Conservation (phyloP, 331 rosid genomes). For the Prunus yedoensis region DNA sequence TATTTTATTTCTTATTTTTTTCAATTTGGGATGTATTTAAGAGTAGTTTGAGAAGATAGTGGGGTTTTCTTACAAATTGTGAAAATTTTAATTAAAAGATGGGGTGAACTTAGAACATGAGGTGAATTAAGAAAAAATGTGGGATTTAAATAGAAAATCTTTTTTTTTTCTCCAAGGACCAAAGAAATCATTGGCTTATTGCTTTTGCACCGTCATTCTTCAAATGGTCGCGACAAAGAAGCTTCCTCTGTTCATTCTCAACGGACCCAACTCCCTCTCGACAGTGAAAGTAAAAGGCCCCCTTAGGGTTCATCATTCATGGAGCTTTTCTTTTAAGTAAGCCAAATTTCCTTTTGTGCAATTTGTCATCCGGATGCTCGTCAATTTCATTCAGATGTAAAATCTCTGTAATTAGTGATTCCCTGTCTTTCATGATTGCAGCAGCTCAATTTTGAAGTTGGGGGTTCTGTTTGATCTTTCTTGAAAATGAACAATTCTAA, state of each 20-base stretch:
- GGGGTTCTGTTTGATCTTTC: conserved; percentile 1
- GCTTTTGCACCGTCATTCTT: conserved; percentile 17
- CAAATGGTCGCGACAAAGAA: conserved; percentile 29
- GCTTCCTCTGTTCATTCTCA: conserved; percentile 37
- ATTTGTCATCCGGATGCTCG: conserved; percentile 21
- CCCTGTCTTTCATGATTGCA: conserved; percentile 11
- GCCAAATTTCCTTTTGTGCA: conserved; percentile 1
- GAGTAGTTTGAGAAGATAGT: too few species aligned
- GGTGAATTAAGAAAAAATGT: too few species aligned
- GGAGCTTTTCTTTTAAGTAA: conserved; percentile 24
- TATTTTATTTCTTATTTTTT: too few species aligned
- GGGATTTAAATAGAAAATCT: too few species aligned
- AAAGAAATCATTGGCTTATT: not conserved
- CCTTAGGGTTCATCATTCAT: conserved; percentile 48
- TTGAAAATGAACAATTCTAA: conserved; percentile 43
- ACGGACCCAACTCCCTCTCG: conserved; percentile 28
- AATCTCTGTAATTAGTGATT: not conserved
- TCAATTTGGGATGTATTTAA: too few species aligned
- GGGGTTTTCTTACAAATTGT: too few species aligned
- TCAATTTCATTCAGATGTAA: conserved; percentile 10
- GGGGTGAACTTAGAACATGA: too few species aligned
- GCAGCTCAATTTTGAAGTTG: conserved; percentile 22
- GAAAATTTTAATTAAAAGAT: too few species aligned
- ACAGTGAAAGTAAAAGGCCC: conserved; percentile 32
- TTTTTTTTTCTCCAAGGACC: too few species aligned